Conservation (phyloP, 2,329 filamentous ascomycete genomes). For the Cladosporium sp. region DNA sequence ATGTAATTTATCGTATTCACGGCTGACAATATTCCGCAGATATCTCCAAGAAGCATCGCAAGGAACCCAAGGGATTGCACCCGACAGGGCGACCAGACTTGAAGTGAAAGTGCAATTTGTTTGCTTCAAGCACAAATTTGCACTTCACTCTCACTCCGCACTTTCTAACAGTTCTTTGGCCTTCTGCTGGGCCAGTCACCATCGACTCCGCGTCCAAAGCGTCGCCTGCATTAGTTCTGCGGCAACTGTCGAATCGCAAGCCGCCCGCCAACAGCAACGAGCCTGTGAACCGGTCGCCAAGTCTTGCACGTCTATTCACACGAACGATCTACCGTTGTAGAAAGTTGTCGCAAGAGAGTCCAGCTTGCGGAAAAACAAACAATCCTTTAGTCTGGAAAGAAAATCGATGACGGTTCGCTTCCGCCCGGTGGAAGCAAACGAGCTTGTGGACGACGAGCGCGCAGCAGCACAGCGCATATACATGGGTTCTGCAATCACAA, state of each 20-base stretch:
- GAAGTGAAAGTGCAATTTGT: conserved; percentile 14
- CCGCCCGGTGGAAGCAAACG: conserved; percentile 4
- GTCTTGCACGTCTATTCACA: background rate
- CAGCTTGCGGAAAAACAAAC: background rate
- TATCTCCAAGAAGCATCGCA: background rate
- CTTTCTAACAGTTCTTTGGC: background rate
- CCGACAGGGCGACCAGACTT: conserved; percentile 1
- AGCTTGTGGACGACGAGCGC: conserved; percentile 6
- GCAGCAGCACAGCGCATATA: conserved; percentile 20
- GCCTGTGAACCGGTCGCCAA: conserved; percentile 11
- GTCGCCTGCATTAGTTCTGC: conserved; percentile 16
- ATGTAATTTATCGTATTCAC: background rate
- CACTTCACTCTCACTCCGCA: background rate
- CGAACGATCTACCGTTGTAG: background rate
- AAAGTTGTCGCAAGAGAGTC: background rate
- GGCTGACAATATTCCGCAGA: background rate
- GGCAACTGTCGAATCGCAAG: conserved; percentile 13
- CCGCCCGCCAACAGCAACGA: conserved; percentile 11
- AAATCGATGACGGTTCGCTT: conserved; percentile 16
- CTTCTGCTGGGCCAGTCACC: conserved; percentile 6
- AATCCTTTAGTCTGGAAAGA: background rate
- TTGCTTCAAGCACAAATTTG: background rate
- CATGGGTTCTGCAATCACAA: conserved; percentile 29
- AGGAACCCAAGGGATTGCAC: background rate
- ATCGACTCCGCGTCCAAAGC: conserved; percentile 8